Evolutionary conservation across 257 asterid genomes (phyloP).

Genomic region (Rehmannia glutinosa): DNA sequence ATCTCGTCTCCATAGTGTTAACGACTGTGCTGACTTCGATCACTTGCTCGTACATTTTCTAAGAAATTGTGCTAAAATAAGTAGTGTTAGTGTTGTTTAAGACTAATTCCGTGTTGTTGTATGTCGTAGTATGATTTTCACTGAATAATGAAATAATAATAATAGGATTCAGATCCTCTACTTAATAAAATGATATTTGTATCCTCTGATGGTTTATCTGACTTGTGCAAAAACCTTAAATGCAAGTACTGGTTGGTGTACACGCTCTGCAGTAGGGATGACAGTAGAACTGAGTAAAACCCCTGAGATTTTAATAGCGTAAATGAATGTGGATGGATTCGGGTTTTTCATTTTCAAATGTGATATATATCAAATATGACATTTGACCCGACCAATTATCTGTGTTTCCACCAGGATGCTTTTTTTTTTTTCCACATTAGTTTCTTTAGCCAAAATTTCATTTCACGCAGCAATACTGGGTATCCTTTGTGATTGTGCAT

Average conservation of each 20-base stretch:
- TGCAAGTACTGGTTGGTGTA: not conserved
- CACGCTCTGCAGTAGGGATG: not conserved
- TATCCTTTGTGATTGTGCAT: no score
- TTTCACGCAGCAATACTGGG: no score
- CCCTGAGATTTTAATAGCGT: no score
- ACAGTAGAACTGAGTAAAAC: no score
- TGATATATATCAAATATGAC: no score
- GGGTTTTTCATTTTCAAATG: no score
- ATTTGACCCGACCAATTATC: no score
- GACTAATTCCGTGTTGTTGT: not conserved
- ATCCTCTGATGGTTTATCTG: not conserved
- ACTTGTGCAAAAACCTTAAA: not conserved
- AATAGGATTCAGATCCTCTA: not conserved
- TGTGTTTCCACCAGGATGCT: no score
- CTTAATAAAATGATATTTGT: not conserved
- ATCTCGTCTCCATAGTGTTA: conserved; percentile 65
- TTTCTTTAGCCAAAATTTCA: no score
- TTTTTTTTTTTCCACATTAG: no score
- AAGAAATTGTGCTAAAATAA: conserved; percentile 13
- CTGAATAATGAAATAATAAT: not conserved
- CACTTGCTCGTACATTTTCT: conserved; percentile 60
- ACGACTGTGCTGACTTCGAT: conserved; percentile 56
- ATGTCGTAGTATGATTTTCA: not conserved
- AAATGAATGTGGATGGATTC: no score
- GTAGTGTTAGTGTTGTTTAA: not conserved